Base-by-base conservation (phyloP, 495 filamentous ascomycete genomes). In the Neurospora cerealis region DNA sequence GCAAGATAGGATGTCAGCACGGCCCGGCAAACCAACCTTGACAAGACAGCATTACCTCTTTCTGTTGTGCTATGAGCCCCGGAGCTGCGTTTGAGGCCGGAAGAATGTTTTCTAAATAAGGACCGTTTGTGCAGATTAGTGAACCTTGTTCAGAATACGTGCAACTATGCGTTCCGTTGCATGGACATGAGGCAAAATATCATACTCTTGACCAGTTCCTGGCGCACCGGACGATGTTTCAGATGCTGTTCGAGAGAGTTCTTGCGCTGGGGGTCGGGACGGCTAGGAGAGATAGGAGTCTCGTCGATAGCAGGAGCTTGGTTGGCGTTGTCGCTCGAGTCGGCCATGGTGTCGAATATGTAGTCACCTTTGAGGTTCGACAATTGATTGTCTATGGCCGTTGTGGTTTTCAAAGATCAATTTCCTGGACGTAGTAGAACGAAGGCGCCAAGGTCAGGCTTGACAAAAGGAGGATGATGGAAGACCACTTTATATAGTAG, bases 221-320 rank as follows among this genome's bases (percentile, higher is more conserved):
- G 85, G 54, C 89, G 85, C 28, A 94, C 92, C 13, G 94, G 94
- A 44, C 94, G 91, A 72, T 88, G 88, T 78, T 91, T 88, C 73
- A 97, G 87, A 78, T 95, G 92, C 77, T 92, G 93, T 83, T 96
- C 93, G 39, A 97, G 89, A n/a, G 92, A 94, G 84, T 96, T 91
- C 82, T 93, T 93, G 77, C 94, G 91, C 76, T 90, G 90, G 1
- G 75, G 48, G 74, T 84, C 81, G 28, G 82, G 80, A 28, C 80
- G 77, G 74, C 87, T 84, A 71, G 92, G 88, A n/a, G 92, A 91
- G 82, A 92, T 92, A 77, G 88, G 86, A 4, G 86, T 86, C 76
- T 87, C 83, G 80, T 91, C 83, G 62, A 82, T 24, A 37, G 72
- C 19, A 15, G 72, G 54, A 60, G 69, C n/a, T 34, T 19, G 54